Conservation (phyloP, 768 basidiomycete genomes). For the Tricholoma sp. region DNA sequence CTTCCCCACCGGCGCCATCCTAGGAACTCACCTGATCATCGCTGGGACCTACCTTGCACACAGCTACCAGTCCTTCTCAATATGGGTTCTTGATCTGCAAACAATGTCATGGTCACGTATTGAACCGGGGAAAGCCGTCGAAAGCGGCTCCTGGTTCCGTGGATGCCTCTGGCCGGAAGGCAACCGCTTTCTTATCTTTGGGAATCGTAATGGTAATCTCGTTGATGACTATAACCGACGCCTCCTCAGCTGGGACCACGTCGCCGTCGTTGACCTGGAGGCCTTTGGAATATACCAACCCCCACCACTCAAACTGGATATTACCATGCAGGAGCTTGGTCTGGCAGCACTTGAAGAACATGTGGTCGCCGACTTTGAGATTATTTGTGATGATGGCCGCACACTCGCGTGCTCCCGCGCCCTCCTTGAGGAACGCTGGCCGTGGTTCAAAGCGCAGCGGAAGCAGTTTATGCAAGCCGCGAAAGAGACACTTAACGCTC, state of each 20-base stretch:
- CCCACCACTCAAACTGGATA: constrained; percentile 57
- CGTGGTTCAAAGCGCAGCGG: constrained; percentile 85
- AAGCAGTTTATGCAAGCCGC: constrained; percentile 55
- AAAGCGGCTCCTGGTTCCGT: constrained; percentile 92
- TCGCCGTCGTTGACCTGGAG: constrained; percentile 87
- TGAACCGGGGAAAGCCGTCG: constrained; percentile 81
- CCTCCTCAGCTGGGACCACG: constrained; percentile 86
- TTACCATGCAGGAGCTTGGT: constrained; percentile 79
- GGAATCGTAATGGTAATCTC: constrained; percentile 81
- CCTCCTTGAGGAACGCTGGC: constrained; percentile 88
- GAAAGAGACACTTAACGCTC: constrained; percentile 45
- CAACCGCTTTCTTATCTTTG: constrained; percentile 87
- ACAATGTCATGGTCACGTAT: constrained; percentile 84
- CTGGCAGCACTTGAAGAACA: constrained; percentile 79
- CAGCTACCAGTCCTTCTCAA: constrained; percentile 90
- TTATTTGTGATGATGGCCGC: constrained; percentile 88
- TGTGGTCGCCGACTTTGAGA: constrained; percentile 83
- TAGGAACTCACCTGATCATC: constrained; percentile 88
- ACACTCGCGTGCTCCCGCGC: constrained; percentile 77
- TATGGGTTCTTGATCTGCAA: constrained; percentile 89
- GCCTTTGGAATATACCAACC: constrained; percentile 95
- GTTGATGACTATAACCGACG: constrained; percentile 92
- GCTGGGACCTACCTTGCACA: constrained; percentile 95
- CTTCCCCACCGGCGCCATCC: constrained; percentile 91
- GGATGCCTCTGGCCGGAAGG: constrained; percentile 81